A percentile compares a stretch with the other conserved stretches of the same genome.
These are phyloP conservation scores for Mollisia scopiformis DNA, from an alignment of 2,329 filamentous ascomycete species.

Conservation along the genomic window DNA sequence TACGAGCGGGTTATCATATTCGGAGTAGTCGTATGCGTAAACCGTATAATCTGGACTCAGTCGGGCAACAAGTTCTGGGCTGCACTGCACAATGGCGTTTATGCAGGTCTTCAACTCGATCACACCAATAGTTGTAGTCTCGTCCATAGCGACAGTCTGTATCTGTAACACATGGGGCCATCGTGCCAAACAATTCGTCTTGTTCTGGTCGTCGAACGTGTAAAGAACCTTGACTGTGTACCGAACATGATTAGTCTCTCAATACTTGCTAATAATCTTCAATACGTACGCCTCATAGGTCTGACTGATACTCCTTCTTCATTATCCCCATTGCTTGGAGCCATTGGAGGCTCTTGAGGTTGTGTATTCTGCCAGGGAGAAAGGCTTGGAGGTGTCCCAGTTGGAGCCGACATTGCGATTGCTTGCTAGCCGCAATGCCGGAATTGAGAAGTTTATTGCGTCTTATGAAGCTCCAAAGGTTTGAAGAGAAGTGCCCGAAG, in stretches of 20 bases:
- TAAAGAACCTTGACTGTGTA: constrained; percentile 89
- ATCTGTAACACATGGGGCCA: constrained; percentile 80
- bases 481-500: constrained; percentile 18
- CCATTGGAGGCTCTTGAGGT: constrained; percentile 22
- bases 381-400: constrained; percentile 17
- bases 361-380: constrained; percentile 21
- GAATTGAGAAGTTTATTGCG: constrained; percentile 13
- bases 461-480: constrained; percentile 18
- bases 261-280: neutral
- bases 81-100: constrained; percentile 75
- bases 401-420: constrained; percentile 34
- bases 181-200: constrained; percentile 86
- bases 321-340: constrained; percentile 32
- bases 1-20: constrained; percentile 89
- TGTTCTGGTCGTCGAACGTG: constrained; percentile 88
- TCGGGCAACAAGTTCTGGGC: constrained; percentile 82
- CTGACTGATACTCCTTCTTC: constrained; percentile 56
- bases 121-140: constrained; percentile 79
- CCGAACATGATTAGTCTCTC: constrained; percentile 21
- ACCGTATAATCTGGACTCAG: constrained; percentile 84
- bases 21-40: constrained; percentile 95
- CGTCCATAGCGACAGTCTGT: constrained; percentile 80
- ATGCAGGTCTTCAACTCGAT: constrained; percentile 87
- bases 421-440: constrained; percentile 25
- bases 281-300: constrained; percentile 65